Evolutionary conservation across 768 basidiomycete species (phyloP).

Genomic region (Russula abietina): DNA sequence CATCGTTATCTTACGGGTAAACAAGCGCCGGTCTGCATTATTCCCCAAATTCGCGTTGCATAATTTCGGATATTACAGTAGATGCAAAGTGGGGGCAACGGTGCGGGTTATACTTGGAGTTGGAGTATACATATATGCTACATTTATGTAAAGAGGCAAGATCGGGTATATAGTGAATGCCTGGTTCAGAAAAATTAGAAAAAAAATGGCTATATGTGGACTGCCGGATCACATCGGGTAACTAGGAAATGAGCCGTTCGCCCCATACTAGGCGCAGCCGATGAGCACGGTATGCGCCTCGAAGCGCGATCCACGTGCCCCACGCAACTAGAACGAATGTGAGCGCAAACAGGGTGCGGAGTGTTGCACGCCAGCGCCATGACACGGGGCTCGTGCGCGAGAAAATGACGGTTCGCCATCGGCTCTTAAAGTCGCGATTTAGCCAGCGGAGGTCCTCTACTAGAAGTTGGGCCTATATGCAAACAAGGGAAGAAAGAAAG

Average conservation of each 20-base stretch:
- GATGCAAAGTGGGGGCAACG: not conserved
- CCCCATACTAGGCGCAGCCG: slow-evolving; percentile 77
- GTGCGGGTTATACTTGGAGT: not conserved
- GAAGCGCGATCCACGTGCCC: slow-evolving; percentile 52
- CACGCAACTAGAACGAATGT: slow-evolving; percentile 57
- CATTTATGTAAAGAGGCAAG: slow-evolving; percentile 9
- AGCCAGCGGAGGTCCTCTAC: slow-evolving; percentile 64
- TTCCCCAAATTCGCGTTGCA: too few relatives aligned
- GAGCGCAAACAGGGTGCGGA: slow-evolving; percentile 37
- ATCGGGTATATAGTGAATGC: slow-evolving; percentile 1
- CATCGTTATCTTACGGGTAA: too few relatives aligned
- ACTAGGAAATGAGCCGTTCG: slow-evolving; percentile 66
- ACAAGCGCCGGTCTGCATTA: too few relatives aligned
- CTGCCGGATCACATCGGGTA: not conserved
- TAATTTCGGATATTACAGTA: too few relatives aligned
- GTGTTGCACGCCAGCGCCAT: slow-evolving; percentile 58
- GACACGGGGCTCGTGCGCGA: slow-evolving; percentile 68
- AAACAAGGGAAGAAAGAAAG: not conserved
- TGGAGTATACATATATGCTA: not conserved
- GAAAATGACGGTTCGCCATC: slow-evolving; percentile 71
- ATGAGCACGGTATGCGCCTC: slow-evolving; percentile 69
- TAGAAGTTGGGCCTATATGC: slow-evolving; percentile 55
- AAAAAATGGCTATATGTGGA: not conserved
- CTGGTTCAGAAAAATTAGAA: not conserved
- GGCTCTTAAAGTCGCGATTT: slow-evolving; percentile 71